phyloP scores from a whole-genome alignment of 1,284 basidiomycete species.

The Rhodotorula mucilaginosa region DNA sequence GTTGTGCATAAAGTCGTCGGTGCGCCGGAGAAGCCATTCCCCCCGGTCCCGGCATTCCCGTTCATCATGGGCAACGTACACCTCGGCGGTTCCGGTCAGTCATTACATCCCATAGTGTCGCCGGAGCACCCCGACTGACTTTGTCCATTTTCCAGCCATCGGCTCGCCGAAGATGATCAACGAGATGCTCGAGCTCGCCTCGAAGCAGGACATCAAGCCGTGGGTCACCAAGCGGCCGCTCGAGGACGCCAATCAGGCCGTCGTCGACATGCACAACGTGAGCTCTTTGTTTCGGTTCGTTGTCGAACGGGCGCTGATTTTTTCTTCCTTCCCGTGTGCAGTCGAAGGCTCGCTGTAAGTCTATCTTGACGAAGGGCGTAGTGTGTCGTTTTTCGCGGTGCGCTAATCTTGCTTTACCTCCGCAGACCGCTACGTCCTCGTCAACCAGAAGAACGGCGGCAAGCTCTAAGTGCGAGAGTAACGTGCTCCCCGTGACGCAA shows the following conservation, averaged over 20 bases:
- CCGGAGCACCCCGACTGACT: not conserved
- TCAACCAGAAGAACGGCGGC: conserved; percentile 50
- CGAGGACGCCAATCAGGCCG: conserved; percentile 49
- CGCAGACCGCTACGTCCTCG: conserved; percentile 52
- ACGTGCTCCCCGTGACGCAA: not conserved
- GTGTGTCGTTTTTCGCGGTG: too few species aligned
- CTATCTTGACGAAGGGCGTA: not conserved
- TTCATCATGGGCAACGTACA: conserved; percentile 47
- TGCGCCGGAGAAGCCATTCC: conserved; percentile 36
- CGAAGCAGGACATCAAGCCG: conserved; percentile 47
- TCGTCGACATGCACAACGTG: conserved; percentile 46
- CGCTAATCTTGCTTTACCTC: not conserved
- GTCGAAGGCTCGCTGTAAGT: conserved; percentile 30
- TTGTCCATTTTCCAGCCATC: conserved; percentile 39
- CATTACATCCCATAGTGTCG: not conserved
- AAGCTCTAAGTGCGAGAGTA: conserved; percentile 39
- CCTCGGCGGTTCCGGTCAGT: conserved; percentile 44
- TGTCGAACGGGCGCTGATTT: not conserved
- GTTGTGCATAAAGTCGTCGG: conserved; percentile 48
- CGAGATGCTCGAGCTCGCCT: conserved; percentile 51
- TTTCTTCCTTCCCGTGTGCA: not conserved
- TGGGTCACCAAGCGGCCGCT: conserved; percentile 54
- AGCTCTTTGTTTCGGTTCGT: not conserved
- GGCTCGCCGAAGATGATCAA: conserved; percentile 50
- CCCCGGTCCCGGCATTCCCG: conserved; percentile 43